Conservation (phyloP, 148 eudicot genomes). For the Vaccinium myrtillus region DNA sequence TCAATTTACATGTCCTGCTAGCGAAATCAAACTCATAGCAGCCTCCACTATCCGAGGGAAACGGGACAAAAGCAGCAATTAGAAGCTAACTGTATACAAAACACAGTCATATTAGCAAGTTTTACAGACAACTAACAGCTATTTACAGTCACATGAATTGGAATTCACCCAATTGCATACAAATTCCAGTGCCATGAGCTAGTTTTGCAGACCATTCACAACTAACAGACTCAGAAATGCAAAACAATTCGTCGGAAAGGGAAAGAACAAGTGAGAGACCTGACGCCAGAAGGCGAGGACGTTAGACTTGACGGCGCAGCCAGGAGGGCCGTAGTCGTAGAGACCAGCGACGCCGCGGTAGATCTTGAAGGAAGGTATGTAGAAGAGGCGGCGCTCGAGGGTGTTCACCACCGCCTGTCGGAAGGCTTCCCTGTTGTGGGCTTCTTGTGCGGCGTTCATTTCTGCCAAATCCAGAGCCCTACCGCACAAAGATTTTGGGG, state of each 20-base stretch:
- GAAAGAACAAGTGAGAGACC: constrained; percentile 32
- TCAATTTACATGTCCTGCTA: constrained; percentile 1
- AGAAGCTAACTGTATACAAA: not conserved
- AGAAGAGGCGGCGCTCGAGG: constrained; percentile 79
- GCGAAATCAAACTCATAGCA: not conserved
- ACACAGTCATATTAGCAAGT: too few relatives aligned
- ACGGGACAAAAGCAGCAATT: not conserved
- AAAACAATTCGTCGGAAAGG: not conserved
- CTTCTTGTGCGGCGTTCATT: constrained; percentile 34
- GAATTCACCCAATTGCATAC: not conserved
- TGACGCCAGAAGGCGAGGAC: constrained; percentile 97
- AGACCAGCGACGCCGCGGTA: constrained; percentile 92
- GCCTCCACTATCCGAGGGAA: not conserved
- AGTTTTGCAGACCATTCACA: not conserved
- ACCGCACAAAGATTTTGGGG: not conserved
- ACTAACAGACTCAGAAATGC: not conserved
- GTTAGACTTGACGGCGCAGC: constrained; percentile 89
- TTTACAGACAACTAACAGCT: too few relatives aligned
- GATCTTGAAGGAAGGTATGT: constrained; percentile 83
- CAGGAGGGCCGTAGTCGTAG: constrained; percentile 93
- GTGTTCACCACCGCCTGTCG: constrained; percentile 68
- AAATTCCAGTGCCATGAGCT: not conserved
- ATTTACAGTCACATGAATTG: not conserved
- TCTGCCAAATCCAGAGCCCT: not conserved
- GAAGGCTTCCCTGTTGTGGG: constrained; percentile 54